These are phyloP conservation scores for Cryptococcus sp. DNA, from an alignment of 1,284 basidiomycete genomes.

Conservation along the genomic window DNA sequence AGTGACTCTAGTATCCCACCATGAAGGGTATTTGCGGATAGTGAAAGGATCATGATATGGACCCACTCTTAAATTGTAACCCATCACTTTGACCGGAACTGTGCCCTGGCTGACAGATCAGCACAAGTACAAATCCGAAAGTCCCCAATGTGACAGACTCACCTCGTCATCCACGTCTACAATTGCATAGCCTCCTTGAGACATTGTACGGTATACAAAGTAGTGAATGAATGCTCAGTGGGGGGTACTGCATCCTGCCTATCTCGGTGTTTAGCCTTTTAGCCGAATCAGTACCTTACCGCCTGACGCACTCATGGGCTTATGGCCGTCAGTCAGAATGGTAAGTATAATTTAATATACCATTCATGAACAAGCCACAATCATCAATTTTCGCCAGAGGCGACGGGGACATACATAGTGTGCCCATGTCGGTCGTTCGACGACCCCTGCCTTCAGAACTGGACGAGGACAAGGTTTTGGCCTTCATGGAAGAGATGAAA, in stretches of 20 bases:
- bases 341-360: no score
- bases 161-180: conserved; percentile 48
- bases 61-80: conserved; percentile 47
- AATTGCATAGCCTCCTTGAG: conserved; percentile 41
- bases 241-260: no score
- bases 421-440: conserved; percentile 47
- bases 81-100: conserved; percentile 8
- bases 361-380: conserved; percentile 12
- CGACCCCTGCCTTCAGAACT: conserved; percentile 46
- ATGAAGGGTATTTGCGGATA: background rate
- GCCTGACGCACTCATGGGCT: no score
- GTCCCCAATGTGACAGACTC: conserved; percentile 4
- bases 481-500: conserved; percentile 49
- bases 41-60: background rate
- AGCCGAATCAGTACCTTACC: no score
- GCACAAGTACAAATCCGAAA: background rate
- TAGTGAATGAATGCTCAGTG: no score
- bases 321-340: no score
- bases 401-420: conserved; percentile 31
- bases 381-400: conserved; percentile 33
- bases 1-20: background rate
- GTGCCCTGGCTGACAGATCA: background rate
- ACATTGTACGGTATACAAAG: conserved; percentile 9
- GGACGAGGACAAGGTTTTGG: conserved; percentile 44
- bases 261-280: no score